Base-by-base conservation (phyloP, 1,139 yeast genomes). In the Diutina ranongensis region DNA sequence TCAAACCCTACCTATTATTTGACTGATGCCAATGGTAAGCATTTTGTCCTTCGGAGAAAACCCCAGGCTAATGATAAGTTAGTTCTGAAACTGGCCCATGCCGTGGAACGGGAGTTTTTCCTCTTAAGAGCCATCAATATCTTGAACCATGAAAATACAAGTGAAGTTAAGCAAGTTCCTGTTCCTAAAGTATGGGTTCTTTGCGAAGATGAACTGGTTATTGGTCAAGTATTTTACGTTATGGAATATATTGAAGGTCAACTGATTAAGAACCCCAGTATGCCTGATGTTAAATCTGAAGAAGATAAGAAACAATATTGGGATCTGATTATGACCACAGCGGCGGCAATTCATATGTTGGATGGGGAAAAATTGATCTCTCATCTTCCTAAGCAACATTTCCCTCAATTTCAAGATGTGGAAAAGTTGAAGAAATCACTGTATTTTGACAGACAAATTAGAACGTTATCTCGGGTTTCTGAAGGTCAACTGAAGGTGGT, bases 191-290 rank as follows among this genome's bases (percentile, higher is more conserved):
- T 74, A 3, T 67, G 65, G 48, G 50, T 71, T 3, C 58, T 75
- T 44, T 74, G 79, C 57, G 79, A 74, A 52, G 79, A 75, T 54
- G 80, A 74, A 52, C 56, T 66, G 1, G 57, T 69, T 10, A 58
- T 72, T 44, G 80, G 78, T 1, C 67, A 63, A 45, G 77, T 74
- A 2, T 79, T 79, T 53, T 78, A 80, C 55, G 52, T 74, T 15
- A 80, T 80, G 84, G 77, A 78, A 53, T 80, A 73, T 53, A 67
- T 79, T 16, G 65, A 73, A 32, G 86, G 85, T 3, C 65, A 76
- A 22, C 77, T 74, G 50, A 76, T 80, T 57, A 80, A 76, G 49
- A 72, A 71, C 49, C 83, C 85, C 0, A 62, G 59, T 3, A 64
- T 80, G 65, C 72, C 68, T 0, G 72, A 61, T 2, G 51, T 70